phyloP scores from a whole-genome alignment of 164 flowering plant genomes.

The Houttuynia cordata region DNA sequence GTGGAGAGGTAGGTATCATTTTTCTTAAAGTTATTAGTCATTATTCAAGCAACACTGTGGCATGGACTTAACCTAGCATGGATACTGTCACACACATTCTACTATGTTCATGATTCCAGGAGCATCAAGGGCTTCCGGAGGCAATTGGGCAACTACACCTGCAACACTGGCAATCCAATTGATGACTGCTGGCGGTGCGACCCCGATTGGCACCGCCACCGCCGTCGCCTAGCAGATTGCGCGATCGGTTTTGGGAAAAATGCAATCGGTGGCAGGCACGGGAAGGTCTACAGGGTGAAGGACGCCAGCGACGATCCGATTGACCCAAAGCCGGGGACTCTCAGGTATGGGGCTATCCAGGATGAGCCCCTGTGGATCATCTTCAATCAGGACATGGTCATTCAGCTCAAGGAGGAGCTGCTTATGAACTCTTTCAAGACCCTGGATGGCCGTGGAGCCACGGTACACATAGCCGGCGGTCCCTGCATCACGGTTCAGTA shows the following conservation, averaged over 20 bases:
- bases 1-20: constrained; percentile 38
- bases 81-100: neutral
- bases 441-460: constrained; percentile 66
- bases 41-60: too few relatives aligned
- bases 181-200: constrained; percentile 94
- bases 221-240: constrained; percentile 60
- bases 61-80: neutral
- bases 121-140: constrained; percentile 41
- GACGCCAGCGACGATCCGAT: constrained; percentile 47
- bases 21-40: neutral
- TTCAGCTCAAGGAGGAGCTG: constrained; percentile 53
- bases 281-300: constrained; percentile 51
- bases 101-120: neutral
- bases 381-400: constrained; percentile 60
- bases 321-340: constrained; percentile 59
- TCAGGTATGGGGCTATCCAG: constrained; percentile 50
- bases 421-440: constrained; percentile 74
- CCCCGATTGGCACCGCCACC: constrained; percentile 53
- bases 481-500: constrained; percentile 72
- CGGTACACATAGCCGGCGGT: constrained; percentile 75
- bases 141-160: constrained; percentile 37
- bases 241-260: constrained; percentile 72
- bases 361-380: constrained; percentile 68
- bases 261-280: constrained; percentile 65
- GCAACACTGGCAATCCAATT: constrained; percentile 67